Evolutionary conservation across 495 filamentous ascomycete species (phyloP).

Genomic region (Xylaria scruposa): DNA sequence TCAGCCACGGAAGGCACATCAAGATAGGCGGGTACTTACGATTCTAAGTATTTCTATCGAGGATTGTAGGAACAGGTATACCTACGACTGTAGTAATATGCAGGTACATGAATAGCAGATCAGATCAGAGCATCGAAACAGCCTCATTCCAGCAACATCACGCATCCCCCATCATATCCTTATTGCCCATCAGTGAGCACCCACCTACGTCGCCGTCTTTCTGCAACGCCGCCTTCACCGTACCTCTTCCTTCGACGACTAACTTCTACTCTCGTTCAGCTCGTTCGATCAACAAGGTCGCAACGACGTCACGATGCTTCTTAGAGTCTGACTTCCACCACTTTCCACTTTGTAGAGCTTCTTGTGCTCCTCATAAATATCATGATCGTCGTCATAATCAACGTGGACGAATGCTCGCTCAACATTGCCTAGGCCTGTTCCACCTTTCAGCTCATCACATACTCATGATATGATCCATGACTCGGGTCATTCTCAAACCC

Average conservation of each 20-base stretch:
- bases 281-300: background rate
- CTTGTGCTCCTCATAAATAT: constrained; percentile 60
- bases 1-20: background rate
- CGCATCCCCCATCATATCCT: background rate
- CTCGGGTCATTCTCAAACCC: background rate
- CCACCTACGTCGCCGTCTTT: background rate
- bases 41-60: background rate
- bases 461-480: background rate
- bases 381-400: constrained; percentile 59
- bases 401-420: constrained; percentile 65
- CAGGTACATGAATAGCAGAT: background rate
- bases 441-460: constrained; percentile 19
- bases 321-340: constrained; percentile 39
- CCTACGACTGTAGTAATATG: too few relatives aligned
- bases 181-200: background rate
- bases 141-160: background rate
- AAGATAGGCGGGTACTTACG: background rate
- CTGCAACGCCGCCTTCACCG: background rate
- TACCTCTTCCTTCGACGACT: background rate
- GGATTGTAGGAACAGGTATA: background rate
- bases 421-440: constrained; percentile 51
- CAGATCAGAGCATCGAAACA: background rate
- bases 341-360: constrained; percentile 54
- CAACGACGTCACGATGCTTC: constrained; percentile 48
- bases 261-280: background rate